A percentile compares a stretch with the other conserved stretches of the same genome.
phyloP scores from a whole-genome alignment of 139 green algal species.

The Eudorina sp. region DNA sequence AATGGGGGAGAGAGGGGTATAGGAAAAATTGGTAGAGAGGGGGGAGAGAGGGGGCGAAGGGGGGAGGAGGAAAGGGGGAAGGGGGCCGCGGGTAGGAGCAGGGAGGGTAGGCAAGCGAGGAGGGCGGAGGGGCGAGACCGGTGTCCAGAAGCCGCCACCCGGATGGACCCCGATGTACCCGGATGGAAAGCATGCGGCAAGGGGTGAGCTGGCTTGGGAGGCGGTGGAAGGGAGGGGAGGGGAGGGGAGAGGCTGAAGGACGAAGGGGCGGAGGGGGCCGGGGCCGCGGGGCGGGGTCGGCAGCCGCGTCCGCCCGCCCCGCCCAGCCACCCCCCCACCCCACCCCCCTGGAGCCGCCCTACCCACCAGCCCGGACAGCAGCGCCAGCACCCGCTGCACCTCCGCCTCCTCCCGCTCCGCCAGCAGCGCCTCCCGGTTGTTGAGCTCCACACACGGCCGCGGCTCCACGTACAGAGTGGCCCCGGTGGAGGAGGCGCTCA shows the following conservation, averaged over 20 bases:
- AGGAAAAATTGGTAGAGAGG: no score
- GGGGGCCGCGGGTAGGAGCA: background rate
- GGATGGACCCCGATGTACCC: no score
- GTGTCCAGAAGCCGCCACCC: no score
- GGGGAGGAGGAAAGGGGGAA: no score
- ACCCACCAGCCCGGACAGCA: slow-evolving; percentile 63
- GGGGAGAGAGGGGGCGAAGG: background rate
- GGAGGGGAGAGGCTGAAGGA: no score
- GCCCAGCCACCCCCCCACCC: background rate
- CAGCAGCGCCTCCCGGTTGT: slow-evolving; percentile 84
- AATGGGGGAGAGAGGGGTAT: no score
- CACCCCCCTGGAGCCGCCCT: background rate
- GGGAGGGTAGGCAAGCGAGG: no score
- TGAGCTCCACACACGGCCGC: slow-evolving; percentile 76
- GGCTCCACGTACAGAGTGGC: slow-evolving; percentile 93
- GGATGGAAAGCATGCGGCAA: no score
- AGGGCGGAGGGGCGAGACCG: no score
- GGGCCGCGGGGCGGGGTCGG: no score
- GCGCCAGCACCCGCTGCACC: slow-evolving; percentile 70
- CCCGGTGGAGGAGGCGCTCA: slow-evolving; percentile 63
- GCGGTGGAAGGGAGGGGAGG: no score
- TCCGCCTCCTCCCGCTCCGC: slow-evolving; percentile 73
- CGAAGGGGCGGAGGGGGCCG: background rate
- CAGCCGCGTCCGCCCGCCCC: background rate
- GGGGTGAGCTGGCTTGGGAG: no score